Evolutionary conservation across 2,329 filamentous ascomycete species (phyloP).

Genomic region (Trichoderma asperellum): DNA sequence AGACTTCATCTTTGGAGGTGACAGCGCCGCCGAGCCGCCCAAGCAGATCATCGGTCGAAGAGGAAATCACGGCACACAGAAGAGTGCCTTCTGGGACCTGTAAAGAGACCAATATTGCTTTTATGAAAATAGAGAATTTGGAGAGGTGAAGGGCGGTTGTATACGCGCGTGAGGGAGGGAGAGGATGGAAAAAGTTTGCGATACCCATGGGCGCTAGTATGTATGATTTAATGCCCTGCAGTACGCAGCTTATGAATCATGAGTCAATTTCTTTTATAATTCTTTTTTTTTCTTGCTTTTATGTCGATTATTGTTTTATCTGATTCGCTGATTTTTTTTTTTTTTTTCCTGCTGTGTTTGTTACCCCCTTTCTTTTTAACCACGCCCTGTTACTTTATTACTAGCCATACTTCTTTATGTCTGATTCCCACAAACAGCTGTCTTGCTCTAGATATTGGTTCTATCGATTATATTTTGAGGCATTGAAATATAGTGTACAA

Average conservation of each 20-base stretch:
- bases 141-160: background rate
- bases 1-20: constrained; percentile 63
- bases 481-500: constrained; percentile 2
- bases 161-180: background rate
- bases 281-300: constrained; percentile 21
- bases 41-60: constrained; percentile 43
- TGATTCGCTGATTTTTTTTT: background rate
- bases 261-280: constrained; percentile 31
- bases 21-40: constrained; percentile 50
- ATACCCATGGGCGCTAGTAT: constrained; percentile 26
- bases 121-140: background rate
- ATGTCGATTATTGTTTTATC: constrained; percentile 28
- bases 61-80: constrained; percentile 40
- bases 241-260: constrained; percentile 43
- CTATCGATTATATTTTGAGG: background rate
- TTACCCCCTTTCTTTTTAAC: background rate
- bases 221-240: constrained; percentile 34
- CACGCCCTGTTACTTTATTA: background rate
- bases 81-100: constrained; percentile 55
- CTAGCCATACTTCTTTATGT: background rate
- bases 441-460: background rate
- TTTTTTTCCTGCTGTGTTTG: constrained; percentile 6
- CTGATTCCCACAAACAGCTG: background rate
- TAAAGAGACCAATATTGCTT: background rate
- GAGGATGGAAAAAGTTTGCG: constrained; percentile 16